Evolutionary conservation across 805 yeast species (phyloP), one percentile per base, ranked within the genome.

Genomic region (Starmerella floricola): DNA sequence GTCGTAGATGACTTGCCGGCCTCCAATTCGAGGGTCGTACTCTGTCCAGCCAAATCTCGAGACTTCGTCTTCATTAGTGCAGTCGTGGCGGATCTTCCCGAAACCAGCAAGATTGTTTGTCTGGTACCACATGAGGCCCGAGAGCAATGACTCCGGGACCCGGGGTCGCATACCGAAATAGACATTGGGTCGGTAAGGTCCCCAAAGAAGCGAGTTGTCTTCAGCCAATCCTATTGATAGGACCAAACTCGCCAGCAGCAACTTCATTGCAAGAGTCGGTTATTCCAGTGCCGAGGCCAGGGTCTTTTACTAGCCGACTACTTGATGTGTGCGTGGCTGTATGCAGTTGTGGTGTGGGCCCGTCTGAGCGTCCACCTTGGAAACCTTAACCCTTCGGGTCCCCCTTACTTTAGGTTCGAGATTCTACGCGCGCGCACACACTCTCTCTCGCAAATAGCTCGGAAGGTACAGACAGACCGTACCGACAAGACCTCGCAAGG

Each of bases 121-220:
- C 55, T 78, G 77, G 63, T 75, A 83, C 97, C 97, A 88, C 76
- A 88, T 74, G 20, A 87, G 63, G 0, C 97, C 97, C 12, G 84
- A 65, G 44, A 79, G 56, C 39, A 91, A 67, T 2, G 88, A 74
- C 28, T 74, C 69, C 1, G 95, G 95, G 3, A 81, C 54, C 36
- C 88, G 66, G 2, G 97, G 95, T 35, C 87, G 69, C 36, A 91
- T 64, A 1, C 97, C 97, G 46, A 87, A 65, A 61, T 87, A 91
- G 33, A 84, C 66, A 42, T 84, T 81, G 8, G 95, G 78, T 49
- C 96, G 65, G 61, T 86, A 88, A 1, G 97, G 94, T 1, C 94
- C 97, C 98, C 98, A 88, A 26, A 75, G 59, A 21, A 82, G 63
- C 2, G 84, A 71, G 32, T 69, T 62, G 36, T 68, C 55, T 12